phyloP scores from a whole-genome alignment of 1,139 yeast genomes.

The Sugiyamaella paludigena region DNA sequence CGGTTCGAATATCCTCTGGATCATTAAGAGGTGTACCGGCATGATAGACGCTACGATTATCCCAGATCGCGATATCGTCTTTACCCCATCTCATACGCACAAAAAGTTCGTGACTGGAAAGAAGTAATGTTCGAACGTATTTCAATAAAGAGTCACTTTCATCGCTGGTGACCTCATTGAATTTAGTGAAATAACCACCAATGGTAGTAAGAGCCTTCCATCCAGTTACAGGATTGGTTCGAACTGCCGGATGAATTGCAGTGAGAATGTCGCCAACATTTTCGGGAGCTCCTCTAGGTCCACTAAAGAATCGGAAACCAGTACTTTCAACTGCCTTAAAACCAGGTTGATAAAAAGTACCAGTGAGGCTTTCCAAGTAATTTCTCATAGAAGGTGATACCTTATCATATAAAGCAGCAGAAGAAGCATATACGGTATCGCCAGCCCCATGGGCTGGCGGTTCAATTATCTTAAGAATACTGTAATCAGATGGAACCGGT shows the following conservation, averaged over 20 bases:
- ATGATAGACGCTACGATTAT: constrained; percentile 36
- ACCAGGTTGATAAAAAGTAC: constrained; percentile 24
- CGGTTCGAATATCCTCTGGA: constrained; percentile 22
- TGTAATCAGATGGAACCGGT: constrained; percentile 45
- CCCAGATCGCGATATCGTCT: constrained; percentile 51
- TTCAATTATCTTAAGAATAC: constrained; percentile 45
- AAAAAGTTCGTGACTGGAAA: constrained; percentile 21
- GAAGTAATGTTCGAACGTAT: constrained; percentile 20
- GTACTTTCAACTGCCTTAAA: constrained; percentile 14
- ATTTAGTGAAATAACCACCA: constrained; percentile 43
- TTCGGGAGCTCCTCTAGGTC: constrained; percentile 38
- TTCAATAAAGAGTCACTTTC: constrained; percentile 32
- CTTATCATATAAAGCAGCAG: constrained; percentile 50
- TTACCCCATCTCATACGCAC: constrained; percentile 56
- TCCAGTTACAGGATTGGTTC: constrained; percentile 51
- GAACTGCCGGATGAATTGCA: constrained; percentile 45
- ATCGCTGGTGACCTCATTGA: constrained; percentile 43
- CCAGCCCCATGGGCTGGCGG: constrained; percentile 48
- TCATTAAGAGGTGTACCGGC: constrained; percentile 25
- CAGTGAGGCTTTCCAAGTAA: constrained; percentile 42
- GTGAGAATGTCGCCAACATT: constrained; percentile 34
- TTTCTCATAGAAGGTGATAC: constrained; percentile 44
- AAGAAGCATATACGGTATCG: constrained; percentile 48
- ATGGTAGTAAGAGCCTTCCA: constrained; percentile 45
- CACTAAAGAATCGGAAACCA: constrained; percentile 33